Conservation (phyloP, 306 rosid species). For the Styphnolobium japonicum region DNA sequence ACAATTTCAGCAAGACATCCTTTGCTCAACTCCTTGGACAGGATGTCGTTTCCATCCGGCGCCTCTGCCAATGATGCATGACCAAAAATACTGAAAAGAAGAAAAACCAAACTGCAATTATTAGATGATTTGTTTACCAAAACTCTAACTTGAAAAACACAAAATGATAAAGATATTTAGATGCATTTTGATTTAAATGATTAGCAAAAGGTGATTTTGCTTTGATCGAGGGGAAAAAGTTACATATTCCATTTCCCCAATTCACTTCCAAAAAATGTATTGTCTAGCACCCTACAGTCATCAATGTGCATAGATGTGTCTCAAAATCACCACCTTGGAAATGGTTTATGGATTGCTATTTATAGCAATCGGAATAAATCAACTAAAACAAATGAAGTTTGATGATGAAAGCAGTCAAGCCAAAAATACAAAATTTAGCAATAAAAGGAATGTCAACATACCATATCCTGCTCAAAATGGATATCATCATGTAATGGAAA, state of each 20-base stretch:
- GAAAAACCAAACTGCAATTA: background rate
- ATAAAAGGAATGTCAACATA: slow-evolving; percentile 32
- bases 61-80: slow-evolving; percentile 34
- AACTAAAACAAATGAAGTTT: background rate
- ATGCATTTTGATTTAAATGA: background rate
- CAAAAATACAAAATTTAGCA: background rate
- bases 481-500: slow-evolving; percentile 50
- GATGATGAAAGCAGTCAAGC: background rate
- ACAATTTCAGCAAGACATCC: slow-evolving; percentile 25
- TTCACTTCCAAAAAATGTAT: background rate
- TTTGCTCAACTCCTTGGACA: slow-evolving; percentile 16
- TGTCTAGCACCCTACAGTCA: background rate
- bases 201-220: background rate
- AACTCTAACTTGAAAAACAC: background rate
- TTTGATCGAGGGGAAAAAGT: background rate
- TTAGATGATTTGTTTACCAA: background rate
- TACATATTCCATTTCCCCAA: background rate
- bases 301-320: background rate
- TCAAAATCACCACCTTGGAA: background rate
- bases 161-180: background rate
- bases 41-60: slow-evolving; percentile 21
- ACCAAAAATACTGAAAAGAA: slow-evolving; percentile 39
- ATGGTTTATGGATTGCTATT: background rate
- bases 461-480: slow-evolving; percentile 63
- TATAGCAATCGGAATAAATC: background rate